Conservation (phyloP, 176 grass and related monocot species). For the Alopecurus myosuroides region DNA sequence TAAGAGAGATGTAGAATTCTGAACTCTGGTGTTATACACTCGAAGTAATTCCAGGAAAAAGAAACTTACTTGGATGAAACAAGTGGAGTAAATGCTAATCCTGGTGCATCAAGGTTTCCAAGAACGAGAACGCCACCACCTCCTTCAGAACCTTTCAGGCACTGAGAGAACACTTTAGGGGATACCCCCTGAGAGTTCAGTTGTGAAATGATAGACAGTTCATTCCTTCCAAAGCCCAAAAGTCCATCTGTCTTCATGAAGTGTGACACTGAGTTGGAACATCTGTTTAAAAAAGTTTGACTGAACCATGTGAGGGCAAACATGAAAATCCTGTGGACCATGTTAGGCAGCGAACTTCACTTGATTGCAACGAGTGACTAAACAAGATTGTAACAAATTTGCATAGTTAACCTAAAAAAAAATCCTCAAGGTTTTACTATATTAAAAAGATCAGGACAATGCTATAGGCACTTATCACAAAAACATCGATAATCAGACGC, state of each 20-base stretch:
- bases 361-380: too few species aligned
- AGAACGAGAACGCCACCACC: conserved; percentile 83
- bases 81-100: conserved; percentile 79
- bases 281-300: conserved; percentile 62
- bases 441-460: too few species aligned
- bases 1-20: background rate
- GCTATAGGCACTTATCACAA: background rate
- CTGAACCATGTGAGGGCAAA: too few species aligned
- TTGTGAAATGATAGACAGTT: conserved; percentile 72
- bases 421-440: too few species aligned
- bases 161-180: conserved; percentile 81
- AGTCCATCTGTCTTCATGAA: conserved; percentile 65
- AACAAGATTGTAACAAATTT: background rate
- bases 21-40: background rate
- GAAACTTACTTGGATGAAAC: conserved; percentile 71
- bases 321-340: too few species aligned
- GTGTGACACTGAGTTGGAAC: conserved; percentile 67
- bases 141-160: conserved; percentile 78
- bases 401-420: too few species aligned
- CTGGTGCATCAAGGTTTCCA: conserved; percentile 65
- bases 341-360: too few species aligned
- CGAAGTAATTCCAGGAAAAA: background rate
- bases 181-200: conserved; percentile 53
- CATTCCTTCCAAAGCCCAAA: conserved; percentile 73
- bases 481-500: background rate